Base-by-base conservation (phyloP, 1,284 basidiomycete genomes). In the Entoloma clypeatum region DNA sequence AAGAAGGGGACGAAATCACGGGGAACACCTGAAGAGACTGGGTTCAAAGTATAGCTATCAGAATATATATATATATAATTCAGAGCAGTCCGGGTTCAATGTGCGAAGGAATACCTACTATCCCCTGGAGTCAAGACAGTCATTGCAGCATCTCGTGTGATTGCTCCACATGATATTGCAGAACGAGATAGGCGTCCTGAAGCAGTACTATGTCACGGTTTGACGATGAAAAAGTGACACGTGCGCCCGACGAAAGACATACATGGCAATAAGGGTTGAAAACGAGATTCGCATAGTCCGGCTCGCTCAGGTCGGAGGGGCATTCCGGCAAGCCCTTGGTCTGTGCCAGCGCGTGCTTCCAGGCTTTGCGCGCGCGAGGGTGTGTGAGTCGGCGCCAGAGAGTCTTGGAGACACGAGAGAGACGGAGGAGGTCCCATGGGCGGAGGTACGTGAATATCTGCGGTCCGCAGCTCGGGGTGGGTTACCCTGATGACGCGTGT, bases 221-320 rank as follows among this genome's bases (percentile, higher is more conserved):
- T 6, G 7, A 11, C 13, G 16, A 38, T 9, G 21, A 18, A 21
- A 34, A 3, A 19, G 9, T 4, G 7, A 6, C 26, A n/a, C 11
- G 18, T 10, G 18, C 36, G 7, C 3, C 19, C 32, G 36, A 22
- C 11, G 22, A 17, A 28, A 22, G 16, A 37, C 41, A 26, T 19
- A 43, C 32, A 26, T 43, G 32, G 13, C 41, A 43, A 28, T n/a
- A 9, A 6, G 30, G 11, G 6, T 43, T 36, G 39, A 41, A 41
- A 18, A 33, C 29, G 10, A 41, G 29, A 7, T 24, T 28, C 22
- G 39, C 26, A n/a, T 29, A 41, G 16, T 41, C 26, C 7, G 39
- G 30, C 34, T 41, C 39, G 21, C 11, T 33, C 2, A 41, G 22
- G 26, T 41, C 39, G 2, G 11, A 7, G 6, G 39, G 39, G 24